Conservation (phyloP, 1,284 basidiomycete genomes). For the Albatrellus sp. region DNA sequence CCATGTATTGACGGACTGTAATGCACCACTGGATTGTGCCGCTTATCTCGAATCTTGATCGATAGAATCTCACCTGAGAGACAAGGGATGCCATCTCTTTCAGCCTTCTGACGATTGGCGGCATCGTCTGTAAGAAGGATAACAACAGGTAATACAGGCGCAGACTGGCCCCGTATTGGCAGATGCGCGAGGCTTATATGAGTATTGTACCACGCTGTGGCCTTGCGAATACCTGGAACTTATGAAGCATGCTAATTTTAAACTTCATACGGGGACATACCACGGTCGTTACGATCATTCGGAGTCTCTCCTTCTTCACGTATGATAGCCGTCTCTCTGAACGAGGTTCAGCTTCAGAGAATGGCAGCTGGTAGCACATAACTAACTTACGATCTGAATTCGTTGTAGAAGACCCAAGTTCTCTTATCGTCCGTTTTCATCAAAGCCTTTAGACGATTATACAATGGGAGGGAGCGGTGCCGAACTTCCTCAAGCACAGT, state of each 20-base stretch:
- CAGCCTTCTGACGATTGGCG: constrained; percentile 72
- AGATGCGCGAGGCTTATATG: constrained; percentile 52
- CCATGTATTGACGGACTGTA: constrained; percentile 69
- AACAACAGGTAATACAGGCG: constrained; percentile 41
- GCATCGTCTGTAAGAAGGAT: constrained; percentile 86
- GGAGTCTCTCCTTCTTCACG: constrained; percentile 67
- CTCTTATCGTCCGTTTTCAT: constrained; percentile 71
- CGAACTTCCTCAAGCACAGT: constrained; percentile 95
- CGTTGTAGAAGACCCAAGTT: constrained; percentile 88
- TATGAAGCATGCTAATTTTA: background rate
- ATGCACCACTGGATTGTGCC: background rate
- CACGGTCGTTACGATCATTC: constrained; percentile 89
- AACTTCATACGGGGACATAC: constrained; percentile 23
- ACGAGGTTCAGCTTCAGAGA: background rate
- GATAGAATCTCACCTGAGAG: constrained; percentile 38
- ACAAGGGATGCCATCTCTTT: constrained; percentile 52
- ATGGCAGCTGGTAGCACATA: constrained; percentile 10
- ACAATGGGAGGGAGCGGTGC: constrained; percentile 87
- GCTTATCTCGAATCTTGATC: background rate
- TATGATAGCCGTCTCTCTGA: constrained; percentile 67
- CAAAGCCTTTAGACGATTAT: constrained; percentile 81
- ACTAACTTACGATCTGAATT: constrained; percentile 67
- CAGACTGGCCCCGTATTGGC: constrained; percentile 32
- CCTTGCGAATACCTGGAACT: constrained; percentile 66
- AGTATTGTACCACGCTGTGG: constrained; percentile 73